phyloP scores from a whole-genome alignment of 495 filamentous ascomycete species.

The Tuber aestivum region DNA sequence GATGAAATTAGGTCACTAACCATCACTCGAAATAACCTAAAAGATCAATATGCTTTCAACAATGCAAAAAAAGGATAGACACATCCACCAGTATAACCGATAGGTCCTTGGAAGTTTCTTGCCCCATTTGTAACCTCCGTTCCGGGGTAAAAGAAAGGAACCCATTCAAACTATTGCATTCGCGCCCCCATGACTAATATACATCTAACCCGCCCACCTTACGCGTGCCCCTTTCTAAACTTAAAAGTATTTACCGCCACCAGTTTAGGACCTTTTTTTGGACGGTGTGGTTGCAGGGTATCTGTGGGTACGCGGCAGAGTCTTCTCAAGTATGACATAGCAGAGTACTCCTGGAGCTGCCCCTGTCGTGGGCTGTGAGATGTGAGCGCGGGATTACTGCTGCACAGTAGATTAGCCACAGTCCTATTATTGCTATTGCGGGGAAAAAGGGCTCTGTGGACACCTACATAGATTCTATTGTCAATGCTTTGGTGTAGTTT shows the following conservation, averaged over 20 bases:
- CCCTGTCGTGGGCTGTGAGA: not conserved
- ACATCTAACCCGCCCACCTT: not conserved
- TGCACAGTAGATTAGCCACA: not conserved
- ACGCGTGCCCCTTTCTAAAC: not conserved
- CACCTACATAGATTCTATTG: not conserved
- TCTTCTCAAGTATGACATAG: not conserved
- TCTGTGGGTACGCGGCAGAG: not conserved
- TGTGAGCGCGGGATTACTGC: not conserved
- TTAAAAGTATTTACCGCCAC: not conserved
- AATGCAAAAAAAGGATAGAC: not conserved
- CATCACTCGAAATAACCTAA: not conserved
- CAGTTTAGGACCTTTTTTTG: not conserved
- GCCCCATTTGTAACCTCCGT: not conserved
- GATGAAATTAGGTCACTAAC: not conserved
- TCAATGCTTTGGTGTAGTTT: too few relatives aligned
- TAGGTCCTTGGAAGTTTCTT: not conserved
- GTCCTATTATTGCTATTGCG: too few relatives aligned
- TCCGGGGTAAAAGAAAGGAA: not conserved
- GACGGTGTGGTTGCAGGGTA: not conserved
- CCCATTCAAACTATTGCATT: not conserved
- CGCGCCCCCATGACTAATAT: not conserved
- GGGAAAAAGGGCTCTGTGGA: not conserved
- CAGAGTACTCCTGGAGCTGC: not conserved
- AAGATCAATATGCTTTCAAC: not conserved
- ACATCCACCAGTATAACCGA: not conserved